phyloP scores from a whole-genome alignment of 768 basidiomycete species.

The Rhodosporidiobolus odoratus region DNA sequence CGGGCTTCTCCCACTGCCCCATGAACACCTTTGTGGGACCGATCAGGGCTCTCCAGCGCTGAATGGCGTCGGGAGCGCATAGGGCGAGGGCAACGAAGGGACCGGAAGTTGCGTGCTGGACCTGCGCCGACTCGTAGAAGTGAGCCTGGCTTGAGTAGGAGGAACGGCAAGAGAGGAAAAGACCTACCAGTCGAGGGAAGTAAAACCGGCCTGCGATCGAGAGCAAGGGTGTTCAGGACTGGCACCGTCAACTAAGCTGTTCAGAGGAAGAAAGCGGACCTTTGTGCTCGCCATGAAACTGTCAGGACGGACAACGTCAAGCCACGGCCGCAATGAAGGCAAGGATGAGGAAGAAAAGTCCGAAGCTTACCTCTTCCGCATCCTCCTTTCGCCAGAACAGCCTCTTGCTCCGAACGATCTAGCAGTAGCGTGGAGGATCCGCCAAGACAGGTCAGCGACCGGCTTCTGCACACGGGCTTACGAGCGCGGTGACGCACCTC shows the following conservation, averaged over 20 bases:
- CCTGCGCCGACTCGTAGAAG: neutral
- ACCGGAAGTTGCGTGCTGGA: conserved; percentile 37
- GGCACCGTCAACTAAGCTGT: too few species aligned
- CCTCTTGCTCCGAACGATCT: conserved; percentile 39
- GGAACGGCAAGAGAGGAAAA: neutral
- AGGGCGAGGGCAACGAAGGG: conserved; percentile 40
- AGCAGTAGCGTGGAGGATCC: neutral
- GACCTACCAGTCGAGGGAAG: conserved; percentile 37
- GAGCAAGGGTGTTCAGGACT: neutral
- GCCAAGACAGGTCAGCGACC: neutral
- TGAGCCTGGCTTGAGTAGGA: neutral
- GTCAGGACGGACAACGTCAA: neutral
- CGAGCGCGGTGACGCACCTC: conserved; percentile 9
- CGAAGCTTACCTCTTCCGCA: conserved; percentile 29
- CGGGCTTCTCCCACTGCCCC: conserved; percentile 36
- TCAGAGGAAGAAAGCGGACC: conserved; percentile 7
- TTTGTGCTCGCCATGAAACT: conserved; percentile 40
- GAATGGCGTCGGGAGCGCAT: conserved; percentile 34
- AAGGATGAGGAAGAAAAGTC: neutral
- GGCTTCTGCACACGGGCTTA: neutral
- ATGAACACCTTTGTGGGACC: conserved; percentile 41
- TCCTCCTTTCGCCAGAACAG: conserved; percentile 34
- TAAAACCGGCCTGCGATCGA: conserved; percentile 39
- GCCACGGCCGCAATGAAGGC: neutral
- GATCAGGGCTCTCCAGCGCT: conserved; percentile 35